Conservation (phyloP, 805 yeast species). For the Ogataea paraovalis region DNA sequence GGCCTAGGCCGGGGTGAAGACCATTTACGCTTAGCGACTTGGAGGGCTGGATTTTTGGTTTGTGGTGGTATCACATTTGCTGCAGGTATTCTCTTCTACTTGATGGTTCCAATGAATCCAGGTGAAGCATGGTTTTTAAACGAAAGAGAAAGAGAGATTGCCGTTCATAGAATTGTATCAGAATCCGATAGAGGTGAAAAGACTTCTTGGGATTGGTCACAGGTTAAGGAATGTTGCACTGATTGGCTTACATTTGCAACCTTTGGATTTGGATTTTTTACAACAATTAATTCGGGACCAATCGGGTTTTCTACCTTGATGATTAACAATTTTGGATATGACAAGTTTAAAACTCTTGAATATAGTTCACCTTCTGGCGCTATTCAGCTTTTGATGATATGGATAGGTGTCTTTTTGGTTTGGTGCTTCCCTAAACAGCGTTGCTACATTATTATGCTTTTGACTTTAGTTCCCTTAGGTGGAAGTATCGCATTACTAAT, state of each 20-base stretch:
- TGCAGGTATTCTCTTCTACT: constrained; percentile 17
- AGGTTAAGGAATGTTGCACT: constrained; percentile 48
- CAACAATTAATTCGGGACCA: constrained; percentile 42
- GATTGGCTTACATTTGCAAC: constrained; percentile 50
- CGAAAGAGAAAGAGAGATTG: constrained; percentile 32
- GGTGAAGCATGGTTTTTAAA: constrained; percentile 39
- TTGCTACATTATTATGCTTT: constrained; percentile 11
- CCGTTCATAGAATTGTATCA: constrained; percentile 22
- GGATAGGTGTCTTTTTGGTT: constrained; percentile 21
- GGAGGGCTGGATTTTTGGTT: constrained; percentile 42
- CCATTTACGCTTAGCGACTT: constrained; percentile 18
- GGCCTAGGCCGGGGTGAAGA: constrained; percentile 8
- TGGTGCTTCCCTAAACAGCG: constrained; percentile 22
- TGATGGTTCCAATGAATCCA: constrained; percentile 41
- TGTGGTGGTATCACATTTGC: constrained; percentile 42
- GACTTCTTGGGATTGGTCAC: constrained; percentile 48
- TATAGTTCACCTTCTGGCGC: constrained; percentile 31
- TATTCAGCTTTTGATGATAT: constrained; percentile 23
- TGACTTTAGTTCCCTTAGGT: constrained; percentile 20
- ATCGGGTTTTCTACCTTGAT: constrained; percentile 30
- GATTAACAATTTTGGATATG: constrained; percentile 32
- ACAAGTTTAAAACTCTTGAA: constrained; percentile 19
- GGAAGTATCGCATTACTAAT: constrained; percentile 19
- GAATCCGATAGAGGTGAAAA: constrained; percentile 38
- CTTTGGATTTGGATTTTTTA: constrained; percentile 39